phyloP scores from a whole-genome alignment of 2,329 filamentous ascomycete genomes.

The Verticillium nubilum region DNA sequence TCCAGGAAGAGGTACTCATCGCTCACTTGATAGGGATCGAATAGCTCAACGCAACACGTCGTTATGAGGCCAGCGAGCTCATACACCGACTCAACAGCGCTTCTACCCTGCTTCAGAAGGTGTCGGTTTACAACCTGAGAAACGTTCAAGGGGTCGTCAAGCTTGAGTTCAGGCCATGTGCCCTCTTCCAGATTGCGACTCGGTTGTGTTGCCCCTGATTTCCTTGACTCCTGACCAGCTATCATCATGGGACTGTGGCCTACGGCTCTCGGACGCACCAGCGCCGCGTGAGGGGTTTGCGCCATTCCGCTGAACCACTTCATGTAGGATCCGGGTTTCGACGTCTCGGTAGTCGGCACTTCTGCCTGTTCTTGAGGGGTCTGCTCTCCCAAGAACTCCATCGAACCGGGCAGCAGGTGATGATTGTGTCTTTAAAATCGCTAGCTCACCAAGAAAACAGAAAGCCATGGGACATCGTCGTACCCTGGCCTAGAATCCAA shows the following conservation, averaged over 20 bases:
- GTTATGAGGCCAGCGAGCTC: slow-evolving; percentile 6
- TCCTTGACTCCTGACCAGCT: slow-evolving; percentile 17
- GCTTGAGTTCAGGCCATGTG: not conserved
- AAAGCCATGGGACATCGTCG: slow-evolving; percentile 4
- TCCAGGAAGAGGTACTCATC: slow-evolving; percentile 4
- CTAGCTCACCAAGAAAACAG: slow-evolving; percentile 13
- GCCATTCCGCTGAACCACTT: not conserved
- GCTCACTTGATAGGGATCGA: slow-evolving; percentile 4
- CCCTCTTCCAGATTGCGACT: slow-evolving; percentile 18
- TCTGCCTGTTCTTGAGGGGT: not conserved
- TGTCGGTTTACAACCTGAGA: slow-evolving; percentile 27
- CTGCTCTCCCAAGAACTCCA: slow-evolving; percentile 16
- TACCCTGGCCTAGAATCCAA: slow-evolving; percentile 31
- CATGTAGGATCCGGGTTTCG: not conserved
- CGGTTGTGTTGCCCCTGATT: slow-evolving; percentile 18
- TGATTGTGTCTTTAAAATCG: slow-evolving; percentile 24
- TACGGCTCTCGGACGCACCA: not conserved
- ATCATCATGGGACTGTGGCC: not conserved
- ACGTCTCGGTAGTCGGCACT: not conserved
- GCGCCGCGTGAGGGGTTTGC: not conserved
- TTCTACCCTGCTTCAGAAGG: not conserved
- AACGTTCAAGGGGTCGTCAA: slow-evolving; percentile 21
- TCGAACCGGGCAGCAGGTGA: slow-evolving; percentile 30
- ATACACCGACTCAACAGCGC: slow-evolving; percentile 4
- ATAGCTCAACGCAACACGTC: slow-evolving; percentile 7